phyloP scores from a whole-genome alignment of 129 eudicot species.

The Cynara cardunculus region DNA sequence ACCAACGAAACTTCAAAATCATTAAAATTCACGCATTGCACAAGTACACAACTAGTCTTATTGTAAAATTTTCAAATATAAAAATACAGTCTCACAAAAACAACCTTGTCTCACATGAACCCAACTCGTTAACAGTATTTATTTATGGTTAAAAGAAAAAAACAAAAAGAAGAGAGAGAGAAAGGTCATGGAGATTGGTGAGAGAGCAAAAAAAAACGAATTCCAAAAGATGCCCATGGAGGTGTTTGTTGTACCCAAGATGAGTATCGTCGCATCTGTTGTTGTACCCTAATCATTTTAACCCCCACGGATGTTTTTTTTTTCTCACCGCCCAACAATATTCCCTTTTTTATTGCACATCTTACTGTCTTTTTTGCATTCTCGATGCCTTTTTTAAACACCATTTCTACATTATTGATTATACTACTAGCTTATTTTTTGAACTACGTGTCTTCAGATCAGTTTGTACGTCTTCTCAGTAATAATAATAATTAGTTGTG shows the following conservation, averaged over 20 bases:
- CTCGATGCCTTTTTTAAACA: conserved; percentile 6
- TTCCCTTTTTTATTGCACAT: conserved; percentile 24
- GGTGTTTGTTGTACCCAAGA: conserved; percentile 23
- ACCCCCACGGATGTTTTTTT: conserved; percentile 30
- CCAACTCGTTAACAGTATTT: too few species aligned
- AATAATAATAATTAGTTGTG: too few species aligned
- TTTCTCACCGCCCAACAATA: conserved; percentile 10
- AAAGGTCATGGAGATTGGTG: conserved; percentile 29
- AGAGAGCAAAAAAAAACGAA: conserved; percentile 18
- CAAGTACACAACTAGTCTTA: too few species aligned
- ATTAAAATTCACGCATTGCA: too few species aligned
- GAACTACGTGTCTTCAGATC: too few species aligned
- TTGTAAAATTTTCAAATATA: too few species aligned
- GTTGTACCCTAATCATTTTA: conserved; percentile 38
- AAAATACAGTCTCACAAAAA: too few species aligned
- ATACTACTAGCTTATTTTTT: too few species aligned
- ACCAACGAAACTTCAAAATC: too few species aligned
- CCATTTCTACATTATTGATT: not conserved
- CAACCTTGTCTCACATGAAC: too few species aligned
- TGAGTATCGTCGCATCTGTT: conserved; percentile 29
- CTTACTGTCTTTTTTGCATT: conserved; percentile 23
- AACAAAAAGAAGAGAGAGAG: not conserved
- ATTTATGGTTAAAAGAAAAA: not conserved
- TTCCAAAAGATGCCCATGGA: conserved; percentile 39
- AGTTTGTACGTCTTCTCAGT: too few species aligned